These are phyloP conservation scores for Ophiosphaerella narmari DNA, from an alignment of 2,329 filamentous ascomycete genomes.

Conservation along the genomic window DNA sequence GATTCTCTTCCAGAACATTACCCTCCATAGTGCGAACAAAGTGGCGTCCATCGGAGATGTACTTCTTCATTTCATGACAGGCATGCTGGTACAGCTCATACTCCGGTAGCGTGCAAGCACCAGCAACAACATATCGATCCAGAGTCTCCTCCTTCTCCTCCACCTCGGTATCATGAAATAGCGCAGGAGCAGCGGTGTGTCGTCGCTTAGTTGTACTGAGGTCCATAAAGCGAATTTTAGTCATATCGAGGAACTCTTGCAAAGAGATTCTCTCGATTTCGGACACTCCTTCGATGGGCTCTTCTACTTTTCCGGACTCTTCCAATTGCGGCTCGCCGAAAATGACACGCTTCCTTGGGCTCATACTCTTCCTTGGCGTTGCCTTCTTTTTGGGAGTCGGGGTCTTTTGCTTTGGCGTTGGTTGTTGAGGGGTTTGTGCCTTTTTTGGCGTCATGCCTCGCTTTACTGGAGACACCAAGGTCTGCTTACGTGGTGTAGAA, in stretches of 20 bases:
- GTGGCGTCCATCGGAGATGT: conserved; percentile 88
- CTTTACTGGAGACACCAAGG: conserved; percentile 49
- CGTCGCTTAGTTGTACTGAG: conserved; percentile 93
- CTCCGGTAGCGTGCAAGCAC: conserved; percentile 89
- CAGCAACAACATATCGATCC: conserved; percentile 82
- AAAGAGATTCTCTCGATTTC: conserved; percentile 72
- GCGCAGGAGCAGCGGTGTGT: conserved; percentile 66
- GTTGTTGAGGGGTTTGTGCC: conserved; percentile 40
- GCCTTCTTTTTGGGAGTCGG: conserved; percentile 43
- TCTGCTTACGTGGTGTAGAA: conserved; percentile 55
- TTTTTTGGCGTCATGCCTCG: conserved; percentile 45
- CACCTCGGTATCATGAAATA: conserved; percentile 43
- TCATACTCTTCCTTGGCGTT: conserved; percentile 34
- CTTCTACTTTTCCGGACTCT: conserved; percentile 32
- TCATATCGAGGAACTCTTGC: conserved; percentile 92
- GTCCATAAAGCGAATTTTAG: conserved; percentile 97
- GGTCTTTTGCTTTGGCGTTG: conserved; percentile 48
- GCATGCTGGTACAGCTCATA: conserved; percentile 94
- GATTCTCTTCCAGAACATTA: conserved; percentile 88
- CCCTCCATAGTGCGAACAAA: conserved; percentile 90
- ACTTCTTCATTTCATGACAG: conserved; percentile 93
- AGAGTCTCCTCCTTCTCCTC: conserved; percentile 60
- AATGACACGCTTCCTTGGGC: conserved; percentile 40
- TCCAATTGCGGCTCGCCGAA: conserved; percentile 35
- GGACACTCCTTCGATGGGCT: conserved; percentile 26